Base-by-base conservation (phyloP, 352 stramenopile genomes). In the Phytophthora fragariae region DNA sequence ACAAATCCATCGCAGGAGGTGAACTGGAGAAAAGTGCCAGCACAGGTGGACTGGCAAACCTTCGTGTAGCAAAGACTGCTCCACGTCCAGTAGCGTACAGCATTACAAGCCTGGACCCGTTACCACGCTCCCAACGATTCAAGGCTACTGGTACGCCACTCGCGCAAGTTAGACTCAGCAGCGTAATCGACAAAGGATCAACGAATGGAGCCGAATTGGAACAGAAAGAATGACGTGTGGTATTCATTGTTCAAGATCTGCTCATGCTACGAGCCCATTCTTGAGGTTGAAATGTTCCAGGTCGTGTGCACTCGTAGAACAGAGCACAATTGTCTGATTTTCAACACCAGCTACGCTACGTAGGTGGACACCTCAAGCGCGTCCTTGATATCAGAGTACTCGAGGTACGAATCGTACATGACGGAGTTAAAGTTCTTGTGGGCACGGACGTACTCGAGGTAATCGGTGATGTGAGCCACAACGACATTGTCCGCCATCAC, bases 11-110 rank as follows among this genome's bases (percentile, higher is more conserved):
- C 21, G 66, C 41, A 79, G 39, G 49, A 59, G 33, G 27, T 33
- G 52, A 47, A 17, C 19, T 75, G 49, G 71, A 65, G 37, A 79
- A 73, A 49, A 70, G 46, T n/a, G 57, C 62, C 1, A 76, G 62
- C 37, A 64, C 57, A 11, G 62, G 62, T 47, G 4, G 47, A 15
- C 64, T 70, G 24, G 17, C 21, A 2, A 82, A 77, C 44, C 60
- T 87, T 15, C 70, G 63, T 0, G 29, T 81, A 19, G 74, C 75
- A 35, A 74, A 65, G 3, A 78, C 71, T 17, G 71, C 62, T 2
- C 82, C 80, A 21, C 78, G 73, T 19, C 79, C 79, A 21, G 66
- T 81, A 17, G 83, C 79, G 0, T 90, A 90, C 60, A 90, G 83
- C 41, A 70, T 90, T 24, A 85, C 80, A 63, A 83, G 57, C 21